These are phyloP conservation scores for Picochlorum sp. DNA, from an alignment of 139 green algal genomes.

Conservation along the genomic window DNA sequence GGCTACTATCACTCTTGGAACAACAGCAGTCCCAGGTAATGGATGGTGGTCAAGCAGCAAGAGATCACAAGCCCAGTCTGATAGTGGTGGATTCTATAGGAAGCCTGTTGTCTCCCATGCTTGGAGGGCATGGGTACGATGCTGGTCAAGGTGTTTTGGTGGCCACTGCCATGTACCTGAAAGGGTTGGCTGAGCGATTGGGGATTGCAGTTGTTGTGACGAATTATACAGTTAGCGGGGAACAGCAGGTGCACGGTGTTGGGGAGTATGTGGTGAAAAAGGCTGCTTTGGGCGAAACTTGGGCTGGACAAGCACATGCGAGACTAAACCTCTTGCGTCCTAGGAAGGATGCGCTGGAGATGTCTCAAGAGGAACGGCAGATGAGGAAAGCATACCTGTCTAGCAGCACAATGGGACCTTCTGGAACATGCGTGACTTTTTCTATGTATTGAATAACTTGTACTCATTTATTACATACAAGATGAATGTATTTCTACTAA, in stretches of 20 bases:
- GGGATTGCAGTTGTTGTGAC: slow-evolving; percentile 10
- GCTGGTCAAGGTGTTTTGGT: slow-evolving; percentile 20
- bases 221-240: slow-evolving; percentile 19
- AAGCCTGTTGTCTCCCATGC: slow-evolving; percentile 2
- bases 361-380: neutral
- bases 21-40: no score
- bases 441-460: neutral
- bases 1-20: neutral
- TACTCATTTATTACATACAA: neutral
- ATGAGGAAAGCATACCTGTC: neutral
- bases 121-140: slow-evolving; percentile 2
- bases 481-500: neutral
- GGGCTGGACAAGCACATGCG: slow-evolving; percentile 14
- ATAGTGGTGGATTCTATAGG: slow-evolving; percentile 19
- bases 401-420: neutral
- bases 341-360: neutral
- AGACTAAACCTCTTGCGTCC: neutral
- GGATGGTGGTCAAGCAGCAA: no score
- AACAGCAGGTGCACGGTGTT: neutral
- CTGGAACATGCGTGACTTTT: neutral
- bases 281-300: slow-evolving; percentile 23
- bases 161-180: neutral
- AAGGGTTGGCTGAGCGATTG: neutral
- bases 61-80: neutral
- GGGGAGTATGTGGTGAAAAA: slow-evolving; percentile 2